Percentiles rank a stretch among this genome's conserved stretches.
These are phyloP conservation scores for Davidsoniella virescens DNA, from an alignment of 2,329 filamentous ascomycete genomes.

Conservation along the genomic window DNA sequence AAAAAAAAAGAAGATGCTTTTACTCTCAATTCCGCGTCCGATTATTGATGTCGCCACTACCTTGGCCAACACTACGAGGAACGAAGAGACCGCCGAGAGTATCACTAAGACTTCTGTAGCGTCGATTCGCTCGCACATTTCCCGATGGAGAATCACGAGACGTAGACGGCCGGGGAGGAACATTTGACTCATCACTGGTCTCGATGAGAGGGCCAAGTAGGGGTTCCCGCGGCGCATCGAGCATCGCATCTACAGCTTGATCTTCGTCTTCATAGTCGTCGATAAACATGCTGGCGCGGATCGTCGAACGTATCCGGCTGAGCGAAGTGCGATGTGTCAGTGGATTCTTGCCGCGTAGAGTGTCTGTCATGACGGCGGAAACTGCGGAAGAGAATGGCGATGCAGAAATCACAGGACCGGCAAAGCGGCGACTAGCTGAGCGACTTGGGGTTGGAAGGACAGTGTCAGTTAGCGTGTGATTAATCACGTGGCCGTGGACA, in stretches of 20 bases:
- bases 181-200: background rate
- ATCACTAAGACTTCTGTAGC: slow-evolving; percentile 27
- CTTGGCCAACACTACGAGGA: slow-evolving; percentile 12
- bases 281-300: slow-evolving; percentile 39
- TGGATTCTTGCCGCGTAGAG: slow-evolving; percentile 28
- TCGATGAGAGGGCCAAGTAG: slow-evolving; percentile 8
- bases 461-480: slow-evolving; percentile 16
- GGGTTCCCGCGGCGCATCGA: slow-evolving; percentile 5
- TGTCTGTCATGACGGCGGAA: slow-evolving; percentile 40
- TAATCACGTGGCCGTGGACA: background rate
- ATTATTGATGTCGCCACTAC: background rate
- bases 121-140: slow-evolving; percentile 14
- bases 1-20: background rate
- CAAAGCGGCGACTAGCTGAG: slow-evolving; percentile 24
- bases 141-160: slow-evolving; percentile 4
- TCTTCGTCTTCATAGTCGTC: slow-evolving; percentile 26
- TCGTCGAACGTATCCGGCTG: slow-evolving; percentile 31
- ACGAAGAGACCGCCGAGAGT: slow-evolving; percentile 26
- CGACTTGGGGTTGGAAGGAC: slow-evolving; percentile 15
- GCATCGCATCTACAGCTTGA: background rate
- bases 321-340: slow-evolving; percentile 27
- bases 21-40: background rate
- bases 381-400: slow-evolving; percentile 44
- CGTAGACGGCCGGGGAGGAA: slow-evolving; percentile 5
- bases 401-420: slow-evolving; percentile 38